Base-by-base conservation (phyloP, 345 rosid genomes). In the Heritiera fomes region DNA sequence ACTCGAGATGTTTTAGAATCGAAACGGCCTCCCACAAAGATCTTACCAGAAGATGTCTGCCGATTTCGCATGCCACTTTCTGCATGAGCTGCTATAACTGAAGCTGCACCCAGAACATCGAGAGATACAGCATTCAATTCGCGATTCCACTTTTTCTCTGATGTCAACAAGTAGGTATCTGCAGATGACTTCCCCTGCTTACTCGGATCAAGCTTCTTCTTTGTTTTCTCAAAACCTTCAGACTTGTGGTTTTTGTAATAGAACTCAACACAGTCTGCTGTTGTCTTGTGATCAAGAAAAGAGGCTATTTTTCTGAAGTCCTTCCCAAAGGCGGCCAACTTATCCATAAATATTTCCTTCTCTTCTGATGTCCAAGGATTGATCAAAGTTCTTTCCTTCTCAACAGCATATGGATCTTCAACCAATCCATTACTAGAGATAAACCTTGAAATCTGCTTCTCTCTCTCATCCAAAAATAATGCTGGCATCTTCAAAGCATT, bases 221-320 rank as follows among this genome's bases (percentile, higher is more conserved):
- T 93, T 52, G 89, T 88, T 82, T 87, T 93, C 89, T 88, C 89
- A 86, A 97, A 94, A 84, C 86, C 81, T 84, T 91, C 99, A 78
- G 98, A 91, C 79, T 97, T 97, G 87, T 93, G 99, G 80, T 97
- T 97, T 81, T 94, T 97, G 89, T 94, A 97, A 85, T 97, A 97
- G 83, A 94, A 97, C 80, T 94, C 92, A 49, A 97, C 91, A 81
- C 99, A 97, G 82, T 93, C 98, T 23, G 99, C 98, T 82, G 94
- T 94, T 61, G 92, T 92, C 87, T 94, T 97, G 80, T 93, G 91
- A 71, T 90, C 90, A 71, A 97, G 92, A 85, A 82, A 94, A 34
- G 98, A 86, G 82, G 98, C 93, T 80, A 97, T 91, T 86, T 87
- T 92, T 69, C 83, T 81, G 82, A 97, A 97, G 86, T 94, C 92